Base-by-base conservation (phyloP, 2,329 filamentous ascomycete genomes). In the Colletotrichum gloeosporioides region DNA sequence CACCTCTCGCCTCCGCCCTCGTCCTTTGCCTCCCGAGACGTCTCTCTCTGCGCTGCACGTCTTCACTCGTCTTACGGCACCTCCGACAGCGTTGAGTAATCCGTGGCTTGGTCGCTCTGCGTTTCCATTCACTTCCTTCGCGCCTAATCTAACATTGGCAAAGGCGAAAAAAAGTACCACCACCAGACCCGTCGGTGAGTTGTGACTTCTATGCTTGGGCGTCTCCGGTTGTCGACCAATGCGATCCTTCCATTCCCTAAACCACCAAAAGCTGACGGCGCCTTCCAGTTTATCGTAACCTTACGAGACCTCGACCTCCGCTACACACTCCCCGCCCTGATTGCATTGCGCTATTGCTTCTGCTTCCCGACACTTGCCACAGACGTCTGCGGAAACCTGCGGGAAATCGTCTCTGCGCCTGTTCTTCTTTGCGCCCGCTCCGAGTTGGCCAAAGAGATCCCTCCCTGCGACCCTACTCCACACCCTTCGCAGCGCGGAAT, bases 191-290 rank as follows among this genome's bases (percentile, higher is more conserved):
- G 32, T 65, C 61, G 65, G 70, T 74, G 74, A 74, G 74, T 76
- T 55, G 57, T 69, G 70, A 69, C 59, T 74, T 73, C n/a, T n/a
- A 53, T 53, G 49, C 34, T 65, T 65, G 59, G 32, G 59, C 64
- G n/a, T 27, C 31, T 62, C 53, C 36, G 49, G 57, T 65, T 31
- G 57, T 39, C n/a, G 44, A 32, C 74, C 74, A 65, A 65, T 65
- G 44, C 64, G 62, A 74, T 36, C 70, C 74, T 65, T 59, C 59
- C 57, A 39, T 65, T 31, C 16, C 55, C 63, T 34, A 31, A 64
- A 59, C 31, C 62, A 74, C 59, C 70, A 36, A 74, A 69, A 53
- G 74, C 70, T 76, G 74, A 76, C 74, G 70, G 70, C 29, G 49
- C 25, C 29, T 32, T 72, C 49, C 69, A 62, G 53, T 32, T 49